These are phyloP conservation scores for Candida tallmaniae DNA, from an alignment of 805 yeast genomes.

Conservation along the genomic window DNA sequence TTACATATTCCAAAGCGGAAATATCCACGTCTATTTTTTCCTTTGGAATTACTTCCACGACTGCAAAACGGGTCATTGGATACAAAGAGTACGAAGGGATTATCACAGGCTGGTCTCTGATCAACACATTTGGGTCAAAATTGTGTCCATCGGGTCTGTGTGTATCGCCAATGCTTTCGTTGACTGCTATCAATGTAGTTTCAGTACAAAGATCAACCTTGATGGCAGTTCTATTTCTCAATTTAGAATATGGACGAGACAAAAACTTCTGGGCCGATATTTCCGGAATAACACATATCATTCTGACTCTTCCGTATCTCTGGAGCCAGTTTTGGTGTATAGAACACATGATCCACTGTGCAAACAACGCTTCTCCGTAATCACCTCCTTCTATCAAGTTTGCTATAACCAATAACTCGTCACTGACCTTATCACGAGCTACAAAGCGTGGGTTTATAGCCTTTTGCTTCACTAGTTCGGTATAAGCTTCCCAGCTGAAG, in stretches of 20 bases:
- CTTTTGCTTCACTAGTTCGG: conserved; percentile 44
- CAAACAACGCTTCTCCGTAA: conserved; percentile 65
- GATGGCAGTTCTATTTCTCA: conserved; percentile 60
- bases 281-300: conserved; percentile 66
- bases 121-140: conserved; percentile 33
- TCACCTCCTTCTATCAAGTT: conserved; percentile 47
- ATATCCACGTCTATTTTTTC: conserved; percentile 26
- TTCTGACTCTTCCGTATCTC: conserved; percentile 63
- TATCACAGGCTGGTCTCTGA: conserved; percentile 34
- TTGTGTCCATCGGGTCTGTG: conserved; percentile 24
- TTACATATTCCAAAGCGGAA: conserved; percentile 63
- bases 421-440: conserved; percentile 41
- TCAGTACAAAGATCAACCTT: conserved; percentile 64
- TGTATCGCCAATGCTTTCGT: conserved; percentile 18
- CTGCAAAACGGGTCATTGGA: conserved; percentile 41
- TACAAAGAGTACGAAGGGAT: conserved; percentile 23
- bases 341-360: conserved; percentile 71
- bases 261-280: conserved; percentile 49
- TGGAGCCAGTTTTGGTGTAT: conserved; percentile 72
- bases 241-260: conserved; percentile 47
- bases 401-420: conserved; percentile 54
- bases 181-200: conserved; percentile 49
- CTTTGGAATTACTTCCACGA: conserved; percentile 53
- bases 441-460: conserved; percentile 26
- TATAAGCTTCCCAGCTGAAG: conserved; percentile 62